Evolutionary conservation across 225 moss, liverwort and hornwort genomes (phyloP).

Genomic region (Pseudoscleropodium purum): DNA sequence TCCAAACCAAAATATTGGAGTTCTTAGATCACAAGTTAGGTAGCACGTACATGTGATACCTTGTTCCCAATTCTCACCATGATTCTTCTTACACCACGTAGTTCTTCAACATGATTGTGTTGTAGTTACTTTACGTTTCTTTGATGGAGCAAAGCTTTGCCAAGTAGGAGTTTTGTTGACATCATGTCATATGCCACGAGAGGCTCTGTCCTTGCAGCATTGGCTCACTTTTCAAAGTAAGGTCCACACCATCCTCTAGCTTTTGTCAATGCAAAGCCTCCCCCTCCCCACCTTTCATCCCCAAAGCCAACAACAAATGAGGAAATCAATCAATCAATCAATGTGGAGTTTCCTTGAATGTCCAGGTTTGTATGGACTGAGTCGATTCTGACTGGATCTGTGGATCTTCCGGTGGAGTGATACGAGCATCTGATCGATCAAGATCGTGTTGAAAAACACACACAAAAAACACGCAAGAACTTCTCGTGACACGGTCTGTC

Average conservation of each 20-base stretch:
- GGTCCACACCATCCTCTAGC: neutral
- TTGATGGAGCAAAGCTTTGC: rapidly evolving
- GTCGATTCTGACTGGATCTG: neutral
- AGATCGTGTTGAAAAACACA: neutral
- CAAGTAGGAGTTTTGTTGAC: neutral
- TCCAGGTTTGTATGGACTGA: neutral
- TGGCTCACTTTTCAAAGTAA: neutral
- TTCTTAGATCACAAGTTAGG: too few species aligned
- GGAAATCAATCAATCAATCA: too few species aligned
- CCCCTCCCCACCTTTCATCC: rapidly evolving
- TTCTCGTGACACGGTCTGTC: neutral
- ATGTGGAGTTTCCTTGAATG: neutral
- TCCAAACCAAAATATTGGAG: neutral
- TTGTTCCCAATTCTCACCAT: neutral
- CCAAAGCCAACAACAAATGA: neutral
- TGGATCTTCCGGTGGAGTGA: neutral
- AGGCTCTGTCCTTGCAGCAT: neutral
- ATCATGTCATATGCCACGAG: neutral
- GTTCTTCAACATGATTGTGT: rapidly evolving
- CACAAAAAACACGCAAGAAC: neutral
- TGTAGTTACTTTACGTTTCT: rapidly evolving
- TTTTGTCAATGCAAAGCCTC: neutral
- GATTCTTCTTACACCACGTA: too few species aligned
- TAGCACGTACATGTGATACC: rapidly evolving
- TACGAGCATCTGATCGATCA: neutral